Conservation (phyloP, 2,329 filamentous ascomycete species). For the Ophiocordyceps sinensis region DNA sequence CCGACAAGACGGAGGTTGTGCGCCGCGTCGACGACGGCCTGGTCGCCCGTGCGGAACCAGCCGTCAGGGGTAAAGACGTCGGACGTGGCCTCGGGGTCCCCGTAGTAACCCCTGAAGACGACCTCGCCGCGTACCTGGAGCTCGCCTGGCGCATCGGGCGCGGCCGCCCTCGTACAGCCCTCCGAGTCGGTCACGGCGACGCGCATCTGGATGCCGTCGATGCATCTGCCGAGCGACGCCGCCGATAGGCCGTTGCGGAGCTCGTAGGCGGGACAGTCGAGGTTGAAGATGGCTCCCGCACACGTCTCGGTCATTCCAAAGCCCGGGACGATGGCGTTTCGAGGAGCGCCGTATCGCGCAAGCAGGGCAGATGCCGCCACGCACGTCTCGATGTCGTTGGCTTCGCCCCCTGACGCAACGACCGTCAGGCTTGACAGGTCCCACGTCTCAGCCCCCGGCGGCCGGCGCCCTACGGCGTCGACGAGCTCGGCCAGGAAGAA, state of each 20-base stretch:
- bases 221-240: conserved; percentile 22
- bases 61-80: conserved; percentile 37
- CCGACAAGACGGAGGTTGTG: conserved; percentile 22
- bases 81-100: conserved; percentile 38
- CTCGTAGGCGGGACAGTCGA: conserved; percentile 20
- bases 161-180: neutral
- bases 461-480: neutral
- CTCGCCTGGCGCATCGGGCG: conserved; percentile 26
- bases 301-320: conserved; percentile 41
- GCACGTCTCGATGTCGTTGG: conserved; percentile 23
- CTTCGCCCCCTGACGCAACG: conserved; percentile 30
- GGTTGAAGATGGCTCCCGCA: conserved; percentile 30
- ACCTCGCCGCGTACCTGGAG: conserved; percentile 44
- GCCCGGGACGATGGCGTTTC: conserved; percentile 22
- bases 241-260: conserved; percentile 19
- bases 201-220: conserved; percentile 24
- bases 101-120: conserved; percentile 51
- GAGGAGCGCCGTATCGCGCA: conserved; percentile 13
- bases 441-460: neutral
- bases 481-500: conserved; percentile 17
- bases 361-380: conserved; percentile 14
- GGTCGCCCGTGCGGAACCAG: conserved; percentile 28
- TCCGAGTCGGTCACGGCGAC: conserved; percentile 8
- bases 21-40: conserved; percentile 16
- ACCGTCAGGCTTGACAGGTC: conserved; percentile 12